Evolutionary conservation across 345 rosid species (phyloP).

Genomic region (Microcos paniculata): DNA sequence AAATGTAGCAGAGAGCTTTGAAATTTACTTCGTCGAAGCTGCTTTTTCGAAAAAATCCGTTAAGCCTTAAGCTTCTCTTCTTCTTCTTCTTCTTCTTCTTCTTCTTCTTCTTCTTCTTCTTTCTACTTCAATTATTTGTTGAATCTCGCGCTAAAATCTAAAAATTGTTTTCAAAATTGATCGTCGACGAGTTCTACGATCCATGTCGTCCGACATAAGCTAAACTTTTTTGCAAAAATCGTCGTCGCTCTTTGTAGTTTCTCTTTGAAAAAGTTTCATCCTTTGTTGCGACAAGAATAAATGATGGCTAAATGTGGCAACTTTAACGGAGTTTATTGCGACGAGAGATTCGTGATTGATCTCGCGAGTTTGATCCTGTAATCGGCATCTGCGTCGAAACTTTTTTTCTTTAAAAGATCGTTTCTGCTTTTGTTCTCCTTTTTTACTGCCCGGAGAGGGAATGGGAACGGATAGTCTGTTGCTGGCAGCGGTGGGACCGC

Average conservation of each 20-base stretch:
- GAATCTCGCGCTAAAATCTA: no score
- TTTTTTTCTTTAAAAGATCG: background rate
- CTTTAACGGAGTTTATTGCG: conserved; percentile 15
- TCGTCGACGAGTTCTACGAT: background rate
- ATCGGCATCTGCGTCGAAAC: background rate
- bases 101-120: no score
- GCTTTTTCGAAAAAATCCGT: background rate
- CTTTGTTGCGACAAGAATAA: background rate
- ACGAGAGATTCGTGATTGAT: conserved; percentile 1
- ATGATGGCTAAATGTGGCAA: conserved; percentile 5
- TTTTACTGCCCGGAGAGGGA: conserved; percentile 36
- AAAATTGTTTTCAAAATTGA: background rate
- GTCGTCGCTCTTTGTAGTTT: background rate
- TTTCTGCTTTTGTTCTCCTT: background rate
- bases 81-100: no score
- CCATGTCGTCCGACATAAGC: conserved; percentile 10
- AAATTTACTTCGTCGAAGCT: background rate
- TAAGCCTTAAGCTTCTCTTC: background rate
- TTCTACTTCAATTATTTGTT: no score
- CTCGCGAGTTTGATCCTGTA: conserved; percentile 23
- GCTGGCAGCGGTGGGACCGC: conserved; percentile 80
- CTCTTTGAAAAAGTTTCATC: background rate
- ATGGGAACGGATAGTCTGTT: conserved; percentile 81
- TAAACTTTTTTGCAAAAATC: background rate
- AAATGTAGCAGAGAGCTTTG: background rate